Percentiles rank a stretch among this genome's conserved stretches.
Evolutionary conservation across 768 basidiomycete genomes (phyloP).

Genomic region (Omphalotus guepiniiformis): DNA sequence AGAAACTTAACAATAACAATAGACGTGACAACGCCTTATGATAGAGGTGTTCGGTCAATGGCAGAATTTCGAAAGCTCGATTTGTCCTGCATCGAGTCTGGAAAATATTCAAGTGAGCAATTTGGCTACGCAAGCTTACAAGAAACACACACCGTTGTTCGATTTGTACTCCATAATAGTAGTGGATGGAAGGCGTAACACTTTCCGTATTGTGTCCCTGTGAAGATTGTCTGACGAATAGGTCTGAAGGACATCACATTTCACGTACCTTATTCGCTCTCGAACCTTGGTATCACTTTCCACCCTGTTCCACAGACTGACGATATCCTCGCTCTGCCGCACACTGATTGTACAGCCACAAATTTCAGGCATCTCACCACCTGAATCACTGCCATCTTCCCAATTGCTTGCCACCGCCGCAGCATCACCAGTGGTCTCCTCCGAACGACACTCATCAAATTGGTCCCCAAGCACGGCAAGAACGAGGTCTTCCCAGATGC

Average conservation of each 20-base stretch:
- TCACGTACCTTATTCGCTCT: slow-evolving; percentile 75
- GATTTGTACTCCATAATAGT: slow-evolving; percentile 95
- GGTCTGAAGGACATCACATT: not conserved
- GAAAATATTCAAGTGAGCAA: not conserved
- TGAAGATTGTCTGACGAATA: slow-evolving; percentile 4
- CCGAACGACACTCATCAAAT: slow-evolving; percentile 64
- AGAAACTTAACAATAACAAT: slow-evolving; percentile 1
- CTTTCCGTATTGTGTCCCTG: slow-evolving; percentile 76
- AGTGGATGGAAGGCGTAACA: slow-evolving; percentile 68
- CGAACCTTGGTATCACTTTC: slow-evolving; percentile 73
- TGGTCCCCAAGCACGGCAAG: slow-evolving; percentile 87
- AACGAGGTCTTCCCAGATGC: slow-evolving; percentile 87
- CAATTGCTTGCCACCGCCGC: slow-evolving; percentile 24
- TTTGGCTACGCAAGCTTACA: slow-evolving; percentile 8
- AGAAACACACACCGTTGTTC: slow-evolving; percentile 62
- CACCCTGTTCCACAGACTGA: slow-evolving; percentile 87
- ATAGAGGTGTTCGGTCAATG: slow-evolving; percentile 38
- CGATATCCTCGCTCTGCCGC: slow-evolving; percentile 88
- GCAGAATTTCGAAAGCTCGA: slow-evolving; percentile 77
- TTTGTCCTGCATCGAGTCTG: slow-evolving; percentile 87
- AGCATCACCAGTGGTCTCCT: slow-evolving; percentile 27
- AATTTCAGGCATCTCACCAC: slow-evolving; percentile 70
- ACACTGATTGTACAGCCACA: slow-evolving; percentile 96
- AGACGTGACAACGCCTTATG: slow-evolving; percentile 1
- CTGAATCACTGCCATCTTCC: slow-evolving; percentile 32